phyloP scores from a whole-genome alignment of 805 yeast genomes.

The Saturnispora sanitii region DNA sequence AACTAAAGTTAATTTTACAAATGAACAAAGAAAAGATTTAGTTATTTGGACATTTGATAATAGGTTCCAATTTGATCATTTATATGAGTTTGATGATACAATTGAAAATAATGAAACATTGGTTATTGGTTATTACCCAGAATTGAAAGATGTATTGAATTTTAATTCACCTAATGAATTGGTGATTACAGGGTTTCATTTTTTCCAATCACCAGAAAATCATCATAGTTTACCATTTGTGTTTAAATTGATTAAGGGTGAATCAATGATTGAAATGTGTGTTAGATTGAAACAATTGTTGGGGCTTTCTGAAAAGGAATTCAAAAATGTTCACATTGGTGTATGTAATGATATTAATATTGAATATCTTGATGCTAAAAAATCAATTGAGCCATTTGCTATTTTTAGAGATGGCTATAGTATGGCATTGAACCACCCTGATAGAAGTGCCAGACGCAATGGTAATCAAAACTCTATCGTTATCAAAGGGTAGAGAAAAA shows the following conservation, averaged over 20 bases:
- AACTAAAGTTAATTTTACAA: conserved; percentile 41
- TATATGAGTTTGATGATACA: conserved; percentile 27
- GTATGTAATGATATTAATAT: conserved; percentile 33
- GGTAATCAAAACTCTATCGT: conserved; percentile 49
- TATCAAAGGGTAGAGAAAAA: conserved; percentile 34
- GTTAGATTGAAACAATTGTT: conserved; percentile 56
- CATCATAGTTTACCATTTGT: conserved; percentile 82
- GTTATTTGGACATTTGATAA: conserved; percentile 47
- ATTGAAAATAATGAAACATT: conserved; percentile 34
- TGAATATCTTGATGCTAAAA: conserved; percentile 38
- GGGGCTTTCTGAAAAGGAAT: conserved; percentile 73
- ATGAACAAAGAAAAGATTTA: conserved; percentile 36
- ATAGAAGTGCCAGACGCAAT: conserved; percentile 53
- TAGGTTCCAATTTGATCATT: conserved; percentile 23
- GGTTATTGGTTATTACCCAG: conserved; percentile 40
- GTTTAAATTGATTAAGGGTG: conserved; percentile 61
- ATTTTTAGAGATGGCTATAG: conserved; percentile 25
- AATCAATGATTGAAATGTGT: conserved; percentile 51
- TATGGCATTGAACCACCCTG: conserved; percentile 83
- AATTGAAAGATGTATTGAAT: conserved; percentile 16
- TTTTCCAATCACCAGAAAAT: conserved; percentile 53
- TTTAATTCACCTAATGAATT: conserved; percentile 19
- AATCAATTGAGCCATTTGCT: conserved; percentile 43
- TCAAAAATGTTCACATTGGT: conserved; percentile 64
- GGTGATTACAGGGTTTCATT: conserved; percentile 64